Base-by-base conservation (phyloP, 805 yeast genomes). In the Yarrowia sp. region DNA sequence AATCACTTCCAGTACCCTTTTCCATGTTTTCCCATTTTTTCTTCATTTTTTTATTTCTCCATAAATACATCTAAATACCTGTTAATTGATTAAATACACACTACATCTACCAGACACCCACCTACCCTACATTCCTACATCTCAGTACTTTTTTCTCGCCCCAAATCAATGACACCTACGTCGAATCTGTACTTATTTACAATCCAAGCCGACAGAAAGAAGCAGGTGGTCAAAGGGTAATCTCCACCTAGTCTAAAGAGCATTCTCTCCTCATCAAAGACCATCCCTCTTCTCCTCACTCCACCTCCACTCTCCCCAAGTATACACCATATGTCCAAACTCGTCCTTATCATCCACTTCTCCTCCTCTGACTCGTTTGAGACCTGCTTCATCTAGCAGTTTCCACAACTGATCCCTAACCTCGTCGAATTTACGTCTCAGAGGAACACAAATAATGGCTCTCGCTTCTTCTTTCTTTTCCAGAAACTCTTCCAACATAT, bases 311-410 rank as follows among this genome's bases (percentile, higher is more conserved):
- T 54, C 61, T 2, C 61, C 61, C 64, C 64, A 61, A 12, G 64
- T 61, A 71, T 86, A 92, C 26, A 78, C 72, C 64, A 85, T 86
- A 32, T 80, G 80, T 0, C 98, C 98, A 79, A 91, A 92, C 72
- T 92, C 98, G 72, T 93, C 99, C 64, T 76, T 77, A 0, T 97
- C 98, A 4, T 80, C 75, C 66, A 89, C 91, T 3, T 74, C 70
- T 11, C 76, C 80, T 44, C 78, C 76, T 6, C 75, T 74, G 0
- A 71, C 67, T 70, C 82, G 66, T n/a, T 48, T 62, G 69, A 81
- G 62, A 0, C 72, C 72, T 1, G 70, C 66, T 0, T 72, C 72
- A 1, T 70, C 70, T 43, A 93, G 70, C 11, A 88, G 72, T 0
- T 65, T 64, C 88, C 92, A 90, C 21, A 95, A 75, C 11, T 70